Conservation (phyloP, 305 asterid species). For the Caryopteris hybrid region DNA sequence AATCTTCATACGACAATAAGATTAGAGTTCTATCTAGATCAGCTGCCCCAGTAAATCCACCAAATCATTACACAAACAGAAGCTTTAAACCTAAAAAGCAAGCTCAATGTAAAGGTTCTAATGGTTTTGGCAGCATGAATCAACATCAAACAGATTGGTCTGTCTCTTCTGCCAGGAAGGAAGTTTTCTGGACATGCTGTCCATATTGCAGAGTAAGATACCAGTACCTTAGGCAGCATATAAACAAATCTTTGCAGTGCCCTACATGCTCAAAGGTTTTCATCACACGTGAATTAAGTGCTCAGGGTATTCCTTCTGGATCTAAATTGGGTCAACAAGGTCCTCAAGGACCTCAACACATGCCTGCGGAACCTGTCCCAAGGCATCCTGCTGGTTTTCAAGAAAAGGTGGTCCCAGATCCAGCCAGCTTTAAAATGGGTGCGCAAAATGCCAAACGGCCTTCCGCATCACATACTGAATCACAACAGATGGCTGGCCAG, state of each 20-base stretch:
- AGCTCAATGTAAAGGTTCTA: constrained; percentile 25
- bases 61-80: constrained; percentile 30
- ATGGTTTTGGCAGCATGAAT: constrained; percentile 33
- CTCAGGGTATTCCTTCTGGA: constrained; percentile 8
- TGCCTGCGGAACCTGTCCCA: constrained; percentile 19
- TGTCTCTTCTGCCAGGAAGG: constrained; percentile 22
- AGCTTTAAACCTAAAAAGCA: constrained; percentile 23
- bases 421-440: constrained; percentile 7
- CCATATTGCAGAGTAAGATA: constrained; percentile 49
- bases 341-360: constrained; percentile 19
- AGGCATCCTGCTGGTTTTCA: constrained; percentile 16
- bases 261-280: constrained; percentile 28
- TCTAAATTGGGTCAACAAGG: constrained; percentile 19
- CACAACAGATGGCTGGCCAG: constrained; percentile 14
- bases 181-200: constrained; percentile 72
- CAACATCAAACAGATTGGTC: constrained; percentile 33
- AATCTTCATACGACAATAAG: constrained; percentile 54
- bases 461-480: constrained; percentile 13
- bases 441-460: constrained; percentile 18
- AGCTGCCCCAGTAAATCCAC: constrained; percentile 36
- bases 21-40: constrained; percentile 28
- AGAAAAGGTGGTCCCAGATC: constrained; percentile 16
- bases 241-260: constrained; percentile 46
- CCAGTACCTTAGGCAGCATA: constrained; percentile 42
- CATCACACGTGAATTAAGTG: constrained; percentile 22